Conservation (phyloP, 768 basidiomycete species). For the Boletellus ananas region DNA sequence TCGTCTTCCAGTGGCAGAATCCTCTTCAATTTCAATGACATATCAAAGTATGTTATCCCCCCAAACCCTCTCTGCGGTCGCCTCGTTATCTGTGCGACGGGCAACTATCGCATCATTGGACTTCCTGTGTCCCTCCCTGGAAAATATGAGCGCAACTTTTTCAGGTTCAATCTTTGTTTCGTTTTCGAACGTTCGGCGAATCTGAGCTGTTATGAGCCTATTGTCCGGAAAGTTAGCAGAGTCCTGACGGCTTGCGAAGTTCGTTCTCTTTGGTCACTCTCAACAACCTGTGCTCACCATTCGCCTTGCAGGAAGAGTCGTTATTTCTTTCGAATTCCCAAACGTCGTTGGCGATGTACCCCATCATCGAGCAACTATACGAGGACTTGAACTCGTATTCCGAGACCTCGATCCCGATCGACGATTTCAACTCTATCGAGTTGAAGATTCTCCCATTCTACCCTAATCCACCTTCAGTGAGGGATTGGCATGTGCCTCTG, state of each 20-base stretch:
- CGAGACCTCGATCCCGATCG: conserved; percentile 89
- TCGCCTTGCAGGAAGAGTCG: conserved; percentile 71
- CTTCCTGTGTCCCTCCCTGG: conserved; percentile 81
- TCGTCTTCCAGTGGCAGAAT: conserved; percentile 46
- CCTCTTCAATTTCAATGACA: conserved; percentile 86
- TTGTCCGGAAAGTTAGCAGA: conserved; percentile 91
- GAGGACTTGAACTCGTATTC: conserved; percentile 98
- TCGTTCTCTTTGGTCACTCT: conserved; percentile 23
- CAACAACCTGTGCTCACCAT: conserved; percentile 1
- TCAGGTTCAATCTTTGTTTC: conserved; percentile 93
- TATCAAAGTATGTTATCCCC: conserved; percentile 94
- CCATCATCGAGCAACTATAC: conserved; percentile 92
- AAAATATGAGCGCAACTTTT: conserved; percentile 81
- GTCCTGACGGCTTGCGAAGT: conserved; percentile 90
- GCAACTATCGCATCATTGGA: conserved; percentile 82
- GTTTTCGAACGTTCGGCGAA: conserved; percentile 92
- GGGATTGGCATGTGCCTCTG: conserved; percentile 95
- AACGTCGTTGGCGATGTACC: conserved; percentile 64
- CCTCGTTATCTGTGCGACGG: conserved; percentile 82
- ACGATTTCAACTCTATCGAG: conserved; percentile 91
- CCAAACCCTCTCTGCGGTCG: conserved; percentile 80
- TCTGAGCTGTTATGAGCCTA: conserved; percentile 91
- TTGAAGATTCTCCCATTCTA: conserved; percentile 96
- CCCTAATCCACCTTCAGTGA: conserved; percentile 85
- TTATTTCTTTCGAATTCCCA: conserved; percentile 75